Evolutionary conservation across 352 stramenopile species (phyloP).

Genomic region (Achlya hypogyna): DNA sequence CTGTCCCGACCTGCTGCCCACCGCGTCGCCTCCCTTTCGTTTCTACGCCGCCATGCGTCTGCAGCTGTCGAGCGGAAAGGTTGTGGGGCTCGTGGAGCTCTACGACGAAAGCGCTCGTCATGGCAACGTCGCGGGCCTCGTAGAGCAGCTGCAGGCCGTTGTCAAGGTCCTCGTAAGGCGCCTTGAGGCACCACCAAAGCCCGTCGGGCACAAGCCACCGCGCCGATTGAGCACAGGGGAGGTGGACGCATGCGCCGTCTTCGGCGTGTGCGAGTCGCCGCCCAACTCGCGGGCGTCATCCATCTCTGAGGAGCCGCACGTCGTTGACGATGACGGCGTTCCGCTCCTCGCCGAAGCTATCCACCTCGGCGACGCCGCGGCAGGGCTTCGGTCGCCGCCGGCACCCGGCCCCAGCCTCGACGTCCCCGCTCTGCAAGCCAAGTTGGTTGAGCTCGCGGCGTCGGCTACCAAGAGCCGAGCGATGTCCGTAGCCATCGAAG

Average conservation of each 20-base stretch:
- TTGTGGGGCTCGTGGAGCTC: neutral
- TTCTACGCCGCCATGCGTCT: neutral
- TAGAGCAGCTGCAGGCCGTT: neutral
- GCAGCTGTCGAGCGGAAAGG: neutral
- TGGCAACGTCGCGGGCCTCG: neutral
- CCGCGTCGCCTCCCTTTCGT: neutral
- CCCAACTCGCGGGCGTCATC: neutral
- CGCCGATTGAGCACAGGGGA: neutral
- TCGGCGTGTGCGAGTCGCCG: neutral
- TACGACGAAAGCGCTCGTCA: neutral
- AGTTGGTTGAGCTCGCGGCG: no score
- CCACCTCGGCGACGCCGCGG: neutral
- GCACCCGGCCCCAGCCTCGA: no score
- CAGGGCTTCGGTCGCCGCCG: no score
- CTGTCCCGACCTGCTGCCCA: neutral
- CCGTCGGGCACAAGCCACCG: neutral
- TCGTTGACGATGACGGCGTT: neutral
- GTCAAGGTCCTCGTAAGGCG: neutral
- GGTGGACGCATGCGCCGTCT: neutral
- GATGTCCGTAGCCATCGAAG: no score
- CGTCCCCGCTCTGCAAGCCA: no score
- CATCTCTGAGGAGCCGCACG: neutral
- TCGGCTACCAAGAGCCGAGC: no score
- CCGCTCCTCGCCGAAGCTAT: neutral
- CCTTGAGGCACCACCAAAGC: neutral